Conservation (phyloP, 148 eudicot species). For the Amaranthus palmeri region DNA sequence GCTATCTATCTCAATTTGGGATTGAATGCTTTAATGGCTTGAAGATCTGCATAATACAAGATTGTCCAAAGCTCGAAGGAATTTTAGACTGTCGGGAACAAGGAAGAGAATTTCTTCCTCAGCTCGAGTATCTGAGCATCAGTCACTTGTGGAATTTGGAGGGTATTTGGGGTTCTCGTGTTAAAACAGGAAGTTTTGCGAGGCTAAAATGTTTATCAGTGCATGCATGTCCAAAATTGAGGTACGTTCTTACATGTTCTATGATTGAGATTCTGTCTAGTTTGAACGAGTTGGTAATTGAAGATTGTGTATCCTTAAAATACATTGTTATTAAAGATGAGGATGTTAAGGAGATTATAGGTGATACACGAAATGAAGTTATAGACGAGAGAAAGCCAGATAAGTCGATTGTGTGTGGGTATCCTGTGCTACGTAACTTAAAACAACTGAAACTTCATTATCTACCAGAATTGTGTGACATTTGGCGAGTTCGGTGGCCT, state of each 20-base stretch:
- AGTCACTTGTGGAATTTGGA: constrained; percentile 22
- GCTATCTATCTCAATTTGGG: constrained; percentile 25
- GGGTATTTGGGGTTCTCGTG: constrained; percentile 9
- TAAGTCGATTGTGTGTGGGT: too few relatives aligned
- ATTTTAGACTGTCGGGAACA: not conserved
- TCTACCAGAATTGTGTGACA: constrained; percentile 16
- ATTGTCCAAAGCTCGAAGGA: constrained; percentile 22
- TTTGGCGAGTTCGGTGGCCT: constrained; percentile 25
- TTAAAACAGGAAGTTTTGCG: constrained; percentile 19
- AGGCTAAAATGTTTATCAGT: constrained; percentile 20
- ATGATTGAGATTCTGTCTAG: constrained; percentile 16
- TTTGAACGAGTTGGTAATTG: constrained; percentile 28
- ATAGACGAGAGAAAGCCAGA: too few relatives aligned
- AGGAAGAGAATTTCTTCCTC: constrained; percentile 4
- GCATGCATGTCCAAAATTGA: constrained; percentile 28
- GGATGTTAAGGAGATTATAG: not conserved
- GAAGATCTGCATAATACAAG: constrained; percentile 26
- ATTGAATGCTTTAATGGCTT: constrained; percentile 4
- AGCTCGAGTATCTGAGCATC: constrained; percentile 21
- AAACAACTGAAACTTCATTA: constrained; percentile 23
- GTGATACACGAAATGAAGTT: not conserved
- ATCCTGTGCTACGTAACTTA: constrained; percentile 10
- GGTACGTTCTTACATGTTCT: constrained; percentile 13
- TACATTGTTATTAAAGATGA: constrained; percentile 12
- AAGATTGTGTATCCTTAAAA: constrained; percentile 26